Conservation (phyloP, 2,329 filamentous ascomycete species). For the Lizonia empirigonia region DNA sequence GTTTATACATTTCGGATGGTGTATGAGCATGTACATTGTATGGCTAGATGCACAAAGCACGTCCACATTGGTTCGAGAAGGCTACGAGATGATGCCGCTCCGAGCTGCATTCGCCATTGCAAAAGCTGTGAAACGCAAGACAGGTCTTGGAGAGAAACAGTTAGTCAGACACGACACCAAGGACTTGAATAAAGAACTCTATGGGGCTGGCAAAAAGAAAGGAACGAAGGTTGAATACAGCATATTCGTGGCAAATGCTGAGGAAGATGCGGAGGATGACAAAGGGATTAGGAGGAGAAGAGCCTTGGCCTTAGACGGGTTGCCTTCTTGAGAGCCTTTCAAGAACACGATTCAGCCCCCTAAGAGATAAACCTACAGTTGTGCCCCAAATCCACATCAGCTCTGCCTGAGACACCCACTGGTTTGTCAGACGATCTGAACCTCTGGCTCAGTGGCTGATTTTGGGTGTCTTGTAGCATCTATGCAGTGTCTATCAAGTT, state of each 20-base stretch:
- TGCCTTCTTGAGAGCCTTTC: not conserved
- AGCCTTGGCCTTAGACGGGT: not conserved
- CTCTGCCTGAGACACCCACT: not conserved
- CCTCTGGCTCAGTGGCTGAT: not conserved
- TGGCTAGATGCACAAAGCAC: conserved; percentile 44
- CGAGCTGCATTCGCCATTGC: conserved; percentile 39
- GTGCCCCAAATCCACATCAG: not conserved
- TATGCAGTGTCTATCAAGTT: not conserved
- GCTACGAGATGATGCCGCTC: conserved; percentile 41
- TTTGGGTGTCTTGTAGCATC: not conserved
- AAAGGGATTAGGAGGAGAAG: not conserved
- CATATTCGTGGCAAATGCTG: conserved; percentile 15
- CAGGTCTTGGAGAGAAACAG: conserved; percentile 25
- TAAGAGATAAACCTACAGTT: not conserved
- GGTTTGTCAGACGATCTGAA: not conserved
- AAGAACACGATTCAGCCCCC: not conserved
- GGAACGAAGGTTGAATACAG: conserved; percentile 22
- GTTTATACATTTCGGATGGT: conserved; percentile 41
- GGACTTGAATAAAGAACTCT: conserved; percentile 28
- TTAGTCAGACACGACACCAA: conserved; percentile 25
- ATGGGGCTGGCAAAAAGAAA: conserved; percentile 16
- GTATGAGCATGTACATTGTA: conserved; percentile 41
- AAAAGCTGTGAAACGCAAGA: conserved; percentile 30
- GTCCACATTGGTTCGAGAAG: conserved; percentile 31
- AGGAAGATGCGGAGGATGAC: not conserved